A percentile compares a stretch with the other conserved stretches of the same genome.
Conservation (phyloP, 2,329 filamentous ascomycete genomes). For the Ascochyta fabae region DNA sequence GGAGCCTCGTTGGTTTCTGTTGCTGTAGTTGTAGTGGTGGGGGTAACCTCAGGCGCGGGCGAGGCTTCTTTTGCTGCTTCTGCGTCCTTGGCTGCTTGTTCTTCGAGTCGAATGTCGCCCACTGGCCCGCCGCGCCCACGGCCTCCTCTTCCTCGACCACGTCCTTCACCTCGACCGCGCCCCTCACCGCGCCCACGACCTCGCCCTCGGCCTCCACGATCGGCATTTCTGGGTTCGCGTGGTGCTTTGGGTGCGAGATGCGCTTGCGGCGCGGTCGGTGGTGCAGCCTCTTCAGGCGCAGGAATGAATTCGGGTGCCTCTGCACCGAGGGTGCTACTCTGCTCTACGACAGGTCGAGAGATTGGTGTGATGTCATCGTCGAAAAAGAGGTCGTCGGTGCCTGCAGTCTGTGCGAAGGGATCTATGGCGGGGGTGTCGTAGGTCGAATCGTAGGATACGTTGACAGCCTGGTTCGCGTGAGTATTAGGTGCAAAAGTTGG, state of each 20-base stretch:
- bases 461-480: neutral
- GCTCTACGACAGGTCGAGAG: conserved; percentile 51
- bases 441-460: conserved; percentile 35
- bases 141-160: conserved; percentile 31
- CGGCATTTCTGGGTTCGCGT: conserved; percentile 37
- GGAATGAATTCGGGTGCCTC: conserved; percentile 30
- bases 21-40: conserved; percentile 10
- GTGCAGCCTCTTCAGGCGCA: conserved; percentile 25
- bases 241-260: conserved; percentile 31
- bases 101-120: conserved; percentile 16
- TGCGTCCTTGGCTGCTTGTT: conserved; percentile 15
- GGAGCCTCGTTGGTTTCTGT: conserved; percentile 22
- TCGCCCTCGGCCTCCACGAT: conserved; percentile 37
- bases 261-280: conserved; percentile 29
- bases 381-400: conserved; percentile 59
- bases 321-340: conserved; percentile 29
- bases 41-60: conserved; percentile 21
- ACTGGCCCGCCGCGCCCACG: conserved; percentile 18
- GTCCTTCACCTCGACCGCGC: conserved; percentile 31
- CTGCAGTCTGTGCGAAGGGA: conserved; percentile 58
- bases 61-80: conserved; percentile 30
- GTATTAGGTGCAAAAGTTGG: neutral
- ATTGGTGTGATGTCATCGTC: conserved; percentile 59
- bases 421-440: conserved; percentile 46
- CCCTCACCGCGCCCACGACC: conserved; percentile 32